phyloP scores from a whole-genome alignment of 1,284 basidiomycete species.

The Trametes hirsuta region DNA sequence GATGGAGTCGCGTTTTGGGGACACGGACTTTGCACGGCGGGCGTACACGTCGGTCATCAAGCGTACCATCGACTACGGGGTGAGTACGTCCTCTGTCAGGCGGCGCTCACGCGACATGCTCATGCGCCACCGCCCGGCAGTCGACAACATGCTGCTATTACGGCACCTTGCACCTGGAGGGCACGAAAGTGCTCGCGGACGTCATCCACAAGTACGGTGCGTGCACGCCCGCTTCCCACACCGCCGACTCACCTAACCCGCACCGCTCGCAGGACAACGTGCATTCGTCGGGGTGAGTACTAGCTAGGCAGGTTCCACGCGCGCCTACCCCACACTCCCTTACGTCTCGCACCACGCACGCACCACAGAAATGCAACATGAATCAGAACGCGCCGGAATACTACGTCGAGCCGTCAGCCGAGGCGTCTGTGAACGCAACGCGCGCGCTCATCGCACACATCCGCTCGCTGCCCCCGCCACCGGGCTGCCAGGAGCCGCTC shows the following conservation, averaged over 20 bases:
- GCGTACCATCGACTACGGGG: conserved; percentile 77
- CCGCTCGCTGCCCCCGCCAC: conserved; percentile 48
- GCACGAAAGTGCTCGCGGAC: conserved; percentile 82
- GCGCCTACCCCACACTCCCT: conserved; percentile 1
- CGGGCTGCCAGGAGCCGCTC: conserved; percentile 43
- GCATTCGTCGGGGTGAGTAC: conserved; percentile 79
- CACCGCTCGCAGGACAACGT: conserved; percentile 67
- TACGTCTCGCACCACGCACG: neutral
- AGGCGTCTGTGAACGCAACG: conserved; percentile 64
- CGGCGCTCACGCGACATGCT: neutral
- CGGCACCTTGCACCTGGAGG: conserved; percentile 81
- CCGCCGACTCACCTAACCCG: neutral
- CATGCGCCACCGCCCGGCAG: conserved; percentile 40
- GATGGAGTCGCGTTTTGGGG: conserved; percentile 80
- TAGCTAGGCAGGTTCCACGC: neutral
- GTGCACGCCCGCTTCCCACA: conserved; percentile 17
- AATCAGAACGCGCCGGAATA: conserved; percentile 72
- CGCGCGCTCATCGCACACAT: conserved; percentile 73
- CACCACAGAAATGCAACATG: conserved; percentile 90
- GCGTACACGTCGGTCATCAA: conserved; percentile 79
- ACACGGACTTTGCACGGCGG: conserved; percentile 70
- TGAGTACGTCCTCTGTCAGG: conserved; percentile 43
- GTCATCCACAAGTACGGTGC: conserved; percentile 68
- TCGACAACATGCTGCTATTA: conserved; percentile 96
- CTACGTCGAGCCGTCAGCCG: conserved; percentile 73